These are phyloP conservation scores for Suillus ampliporus DNA, from an alignment of 768 basidiomycete genomes.

Conservation along the genomic window DNA sequence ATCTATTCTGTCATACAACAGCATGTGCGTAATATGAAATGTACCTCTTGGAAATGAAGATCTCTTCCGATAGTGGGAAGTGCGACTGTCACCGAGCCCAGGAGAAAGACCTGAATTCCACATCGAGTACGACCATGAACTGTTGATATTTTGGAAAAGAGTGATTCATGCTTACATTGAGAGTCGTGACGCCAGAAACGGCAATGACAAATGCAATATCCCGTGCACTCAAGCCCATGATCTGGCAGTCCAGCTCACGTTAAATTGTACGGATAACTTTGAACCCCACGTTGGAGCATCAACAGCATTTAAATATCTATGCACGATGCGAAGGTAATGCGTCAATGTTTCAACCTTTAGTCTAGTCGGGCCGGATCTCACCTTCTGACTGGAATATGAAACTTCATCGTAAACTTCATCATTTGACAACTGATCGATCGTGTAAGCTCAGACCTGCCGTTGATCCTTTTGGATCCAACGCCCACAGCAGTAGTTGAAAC, in stretches of 20 bases:
- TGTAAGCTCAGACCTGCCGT: too few relatives aligned
- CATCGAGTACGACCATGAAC: background rate
- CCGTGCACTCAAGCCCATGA: conserved; percentile 9
- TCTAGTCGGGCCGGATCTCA: background rate
- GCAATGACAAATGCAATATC: conserved; percentile 26
- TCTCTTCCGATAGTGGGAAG: conserved; percentile 34
- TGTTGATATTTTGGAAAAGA: background rate
- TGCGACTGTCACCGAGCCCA: conserved; percentile 33
- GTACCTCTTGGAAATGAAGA: conserved; percentile 27
- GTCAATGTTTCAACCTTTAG: background rate
- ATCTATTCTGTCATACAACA: background rate
- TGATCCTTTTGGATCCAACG: too few relatives aligned
- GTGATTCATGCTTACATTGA: conserved; percentile 21
- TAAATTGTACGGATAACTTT: background rate
- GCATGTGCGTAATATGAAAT: background rate
- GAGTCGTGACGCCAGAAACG: conserved; percentile 32
- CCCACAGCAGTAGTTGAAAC: too few relatives aligned
- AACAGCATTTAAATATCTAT: background rate
- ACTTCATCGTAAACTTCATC: background rate
- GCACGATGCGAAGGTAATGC: background rate
- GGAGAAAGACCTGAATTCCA: conserved; percentile 27
- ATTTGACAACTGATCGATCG: background rate
- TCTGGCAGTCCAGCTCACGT: background rate
- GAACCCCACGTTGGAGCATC: background rate
- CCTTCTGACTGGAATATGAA: background rate